Percentiles rank a stretch among this genome's conserved stretches.
Evolutionary conservation across 371 early-diverging fungal species (phyloP).

Genomic region (Funneliformis caledonium): DNA sequence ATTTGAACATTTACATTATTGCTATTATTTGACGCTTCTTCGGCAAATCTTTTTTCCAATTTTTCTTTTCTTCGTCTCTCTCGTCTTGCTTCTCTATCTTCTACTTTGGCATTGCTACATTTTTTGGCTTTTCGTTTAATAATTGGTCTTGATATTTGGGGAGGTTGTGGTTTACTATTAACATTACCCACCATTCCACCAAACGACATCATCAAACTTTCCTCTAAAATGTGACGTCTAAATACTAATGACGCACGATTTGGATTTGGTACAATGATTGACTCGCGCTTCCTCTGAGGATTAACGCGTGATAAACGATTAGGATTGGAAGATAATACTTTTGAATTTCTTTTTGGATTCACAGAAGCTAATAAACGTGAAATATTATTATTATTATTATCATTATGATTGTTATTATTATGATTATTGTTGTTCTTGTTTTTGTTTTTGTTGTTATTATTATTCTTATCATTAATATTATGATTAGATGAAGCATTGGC

Average conservation of each 20-base stretch:
- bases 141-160: not conserved
- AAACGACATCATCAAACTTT: slow-evolving; percentile 39
- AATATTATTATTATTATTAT: not conserved
- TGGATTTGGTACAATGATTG: slow-evolving; percentile 10
- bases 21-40: not conserved
- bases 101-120: slow-evolving; percentile 37
- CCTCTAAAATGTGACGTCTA: slow-evolving; percentile 34
- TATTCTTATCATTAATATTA: not conserved
- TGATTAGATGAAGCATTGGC: not conserved
- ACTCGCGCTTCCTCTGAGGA: slow-evolving; percentile 24
- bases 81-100: slow-evolving; percentile 35
- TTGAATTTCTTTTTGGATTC: slow-evolving; percentile 8
- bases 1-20: not conserved
- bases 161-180: not conserved
- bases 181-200: not conserved
- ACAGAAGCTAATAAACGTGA: not conserved
- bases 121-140: slow-evolving; percentile 36
- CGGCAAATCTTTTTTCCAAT: not conserved
- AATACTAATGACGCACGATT: slow-evolving; percentile 24
- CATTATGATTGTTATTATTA: not conserved
- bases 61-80: slow-evolving; percentile 27
- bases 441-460: not conserved
- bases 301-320: slow-evolving; percentile 14
- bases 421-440: not conserved
- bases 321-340: not conserved